These are phyloP conservation scores for Gentiana macrophylla DNA, from an alignment of 257 asterid species.

Conservation along the genomic window DNA sequence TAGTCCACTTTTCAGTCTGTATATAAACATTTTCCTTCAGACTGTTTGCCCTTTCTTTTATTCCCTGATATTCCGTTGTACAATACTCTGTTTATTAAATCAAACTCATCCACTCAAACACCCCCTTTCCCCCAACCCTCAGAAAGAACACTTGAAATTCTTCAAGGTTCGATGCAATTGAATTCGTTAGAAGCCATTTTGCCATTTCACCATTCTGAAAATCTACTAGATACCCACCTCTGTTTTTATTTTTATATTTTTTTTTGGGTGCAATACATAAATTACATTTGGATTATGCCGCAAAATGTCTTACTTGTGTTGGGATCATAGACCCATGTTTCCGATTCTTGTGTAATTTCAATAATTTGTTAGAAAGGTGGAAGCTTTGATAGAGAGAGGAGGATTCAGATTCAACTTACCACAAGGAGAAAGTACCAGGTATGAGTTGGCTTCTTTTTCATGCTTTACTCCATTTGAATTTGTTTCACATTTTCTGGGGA, in stretches of 20 bases:
- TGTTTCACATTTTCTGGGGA: slow-evolving; percentile 1
- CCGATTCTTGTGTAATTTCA: slow-evolving; percentile 3
- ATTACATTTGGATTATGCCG: neutral
- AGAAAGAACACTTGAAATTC: too few relatives aligned
- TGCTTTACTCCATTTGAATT: slow-evolving; percentile 4
- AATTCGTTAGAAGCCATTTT: neutral
- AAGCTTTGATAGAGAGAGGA: neutral
- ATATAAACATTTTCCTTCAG: too few relatives aligned
- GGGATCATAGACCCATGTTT: slow-evolving; percentile 2
- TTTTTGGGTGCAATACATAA: neutral
- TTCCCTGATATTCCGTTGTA: too few relatives aligned
- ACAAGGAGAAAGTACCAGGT: neutral
- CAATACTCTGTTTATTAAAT: too few relatives aligned
- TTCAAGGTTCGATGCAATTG: too few relatives aligned
- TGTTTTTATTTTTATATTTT: neutral
- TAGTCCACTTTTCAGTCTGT: too few relatives aligned
- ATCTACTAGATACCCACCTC: slow-evolving; percentile 29
- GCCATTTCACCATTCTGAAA: slow-evolving; percentile 30
- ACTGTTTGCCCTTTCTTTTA: too few relatives aligned
- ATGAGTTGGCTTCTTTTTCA: slow-evolving; percentile 2
- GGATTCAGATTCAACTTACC: too few relatives aligned
- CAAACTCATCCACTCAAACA: too few relatives aligned
- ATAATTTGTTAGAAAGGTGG: slow-evolving; percentile 3
- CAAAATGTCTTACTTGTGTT: neutral
- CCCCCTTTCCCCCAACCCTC: too few relatives aligned